Conservation (phyloP, 129 eudicot species). For the Logfia minima region DNA sequence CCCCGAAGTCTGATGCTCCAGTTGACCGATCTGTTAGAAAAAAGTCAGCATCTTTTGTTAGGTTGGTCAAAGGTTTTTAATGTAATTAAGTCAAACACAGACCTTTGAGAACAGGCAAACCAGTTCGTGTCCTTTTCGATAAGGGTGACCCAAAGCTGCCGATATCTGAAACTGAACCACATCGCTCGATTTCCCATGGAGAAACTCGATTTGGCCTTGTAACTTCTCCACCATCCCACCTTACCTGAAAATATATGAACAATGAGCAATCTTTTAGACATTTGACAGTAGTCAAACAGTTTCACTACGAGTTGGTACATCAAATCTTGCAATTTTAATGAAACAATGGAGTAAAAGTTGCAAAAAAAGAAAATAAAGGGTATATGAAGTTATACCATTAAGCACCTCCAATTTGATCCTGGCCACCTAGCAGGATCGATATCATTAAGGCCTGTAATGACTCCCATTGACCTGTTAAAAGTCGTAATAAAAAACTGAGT, state of each 20-base stretch:
- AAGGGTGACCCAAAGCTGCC: constrained; percentile 50
- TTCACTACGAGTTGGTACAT: not conserved
- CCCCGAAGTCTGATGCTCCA: constrained; percentile 66
- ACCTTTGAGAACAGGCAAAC: constrained; percentile 60
- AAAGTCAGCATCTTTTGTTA: not conserved
- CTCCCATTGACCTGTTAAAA: constrained; percentile 63
- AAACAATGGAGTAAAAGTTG: not conserved
- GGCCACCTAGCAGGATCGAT: constrained; percentile 80
- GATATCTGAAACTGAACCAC: constrained; percentile 56
- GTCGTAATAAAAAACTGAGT: not conserved
- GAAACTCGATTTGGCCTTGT: constrained; percentile 68
- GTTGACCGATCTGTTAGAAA: constrained; percentile 51
- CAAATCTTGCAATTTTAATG: not conserved
- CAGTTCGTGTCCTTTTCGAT: constrained; percentile 60
- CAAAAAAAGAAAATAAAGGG: too few relatives aligned
- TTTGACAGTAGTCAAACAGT: not conserved
- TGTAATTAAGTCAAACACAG: not conserved
- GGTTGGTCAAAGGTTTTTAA: not conserved
- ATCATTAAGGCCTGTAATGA: constrained; percentile 60
- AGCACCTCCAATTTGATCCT: constrained; percentile 93
- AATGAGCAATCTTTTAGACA: not conserved
- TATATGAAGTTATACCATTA: constrained; percentile 46
- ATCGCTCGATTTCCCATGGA: constrained; percentile 96
- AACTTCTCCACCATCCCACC: constrained; percentile 77
- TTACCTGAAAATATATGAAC: constrained; percentile 51